Percentiles rank a stretch among this genome's conserved stretches.
phyloP scores from a whole-genome alignment of 2,329 filamentous ascomycete genomes.

The Talaromyces pinophilus region DNA sequence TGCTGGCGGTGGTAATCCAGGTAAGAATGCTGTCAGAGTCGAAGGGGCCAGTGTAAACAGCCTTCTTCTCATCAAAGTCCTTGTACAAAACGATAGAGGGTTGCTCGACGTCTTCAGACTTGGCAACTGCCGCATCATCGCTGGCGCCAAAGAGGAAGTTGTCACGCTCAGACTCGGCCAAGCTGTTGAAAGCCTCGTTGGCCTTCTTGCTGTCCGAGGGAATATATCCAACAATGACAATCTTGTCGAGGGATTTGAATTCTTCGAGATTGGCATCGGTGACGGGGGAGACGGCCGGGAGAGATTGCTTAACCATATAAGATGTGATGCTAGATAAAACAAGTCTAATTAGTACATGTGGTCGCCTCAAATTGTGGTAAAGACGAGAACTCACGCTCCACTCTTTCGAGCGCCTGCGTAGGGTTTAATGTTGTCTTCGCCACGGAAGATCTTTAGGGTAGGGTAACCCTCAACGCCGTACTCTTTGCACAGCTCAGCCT shows the following conservation, averaged over 20 bases:
- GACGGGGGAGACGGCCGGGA: conserved; percentile 85
- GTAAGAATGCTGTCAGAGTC: conserved; percentile 74
- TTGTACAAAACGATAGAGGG: conserved; percentile 95
- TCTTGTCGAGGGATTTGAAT: conserved; percentile 98
- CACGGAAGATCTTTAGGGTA: conserved; percentile 98
- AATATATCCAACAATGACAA: conserved; percentile 89
- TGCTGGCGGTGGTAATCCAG: conserved; percentile 83
- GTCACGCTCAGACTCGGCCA: conserved; percentile 78
- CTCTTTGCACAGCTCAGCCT: conserved; percentile 84
- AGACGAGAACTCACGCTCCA: conserved; percentile 55
- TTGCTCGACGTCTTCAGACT: conserved; percentile 84
- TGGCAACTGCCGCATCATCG: conserved; percentile 78
- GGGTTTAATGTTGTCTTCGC: conserved; percentile 73
- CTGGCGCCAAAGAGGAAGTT: conserved; percentile 89
- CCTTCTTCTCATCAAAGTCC: conserved; percentile 95
- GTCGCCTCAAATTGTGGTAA: not conserved
- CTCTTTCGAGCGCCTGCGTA: conserved; percentile 92
- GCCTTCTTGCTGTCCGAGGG: conserved; percentile 76
- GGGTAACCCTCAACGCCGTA: conserved; percentile 97
- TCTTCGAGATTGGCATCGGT: conserved; percentile 82
- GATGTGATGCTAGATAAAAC: conserved; percentile 59
- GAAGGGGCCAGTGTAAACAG: conserved; percentile 77
- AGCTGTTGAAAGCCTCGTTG: conserved; percentile 76
- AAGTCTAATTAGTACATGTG: not conserved
- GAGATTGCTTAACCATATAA: conserved; percentile 98